Evolutionary conservation across 441 rosid genomes (phyloP).

Genomic region (Syzygium malaccense): DNA sequence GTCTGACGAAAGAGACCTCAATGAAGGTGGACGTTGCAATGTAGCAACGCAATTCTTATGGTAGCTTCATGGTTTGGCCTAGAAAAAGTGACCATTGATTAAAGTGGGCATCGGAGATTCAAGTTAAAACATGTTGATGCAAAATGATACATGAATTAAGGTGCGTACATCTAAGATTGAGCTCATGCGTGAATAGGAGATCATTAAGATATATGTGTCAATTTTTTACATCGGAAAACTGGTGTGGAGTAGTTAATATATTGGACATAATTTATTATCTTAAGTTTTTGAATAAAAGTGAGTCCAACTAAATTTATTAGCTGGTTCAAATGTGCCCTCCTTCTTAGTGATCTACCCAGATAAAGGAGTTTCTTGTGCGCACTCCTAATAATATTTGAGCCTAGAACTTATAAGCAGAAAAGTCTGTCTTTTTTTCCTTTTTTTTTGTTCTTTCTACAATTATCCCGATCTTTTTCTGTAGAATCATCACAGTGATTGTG

Average conservation of each 20-base stretch:
- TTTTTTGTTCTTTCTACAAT: background rate
- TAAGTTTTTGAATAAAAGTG: background rate
- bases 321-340: no score
- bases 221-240: background rate
- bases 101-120: background rate
- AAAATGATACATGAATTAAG: background rate
- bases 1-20: background rate
- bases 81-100: fast-evolving
- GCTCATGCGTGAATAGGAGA: background rate
- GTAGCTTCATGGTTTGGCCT: fast-evolving
- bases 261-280: background rate
- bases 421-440: background rate
- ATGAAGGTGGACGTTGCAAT: background rate
- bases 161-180: background rate
- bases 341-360: fast-evolving
- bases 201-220: background rate
- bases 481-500: background rate
- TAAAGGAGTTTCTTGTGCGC: background rate
- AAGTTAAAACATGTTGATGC: background rate
- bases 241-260: background rate
- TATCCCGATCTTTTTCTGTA: background rate
- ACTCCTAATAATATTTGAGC: background rate
- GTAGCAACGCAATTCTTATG: background rate
- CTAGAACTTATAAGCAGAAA: background rate
- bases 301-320: background rate